Evolutionary conservation across 1,284 basidiomycete genomes (phyloP).

Genomic region (Xerocomus minutiporus): DNA sequence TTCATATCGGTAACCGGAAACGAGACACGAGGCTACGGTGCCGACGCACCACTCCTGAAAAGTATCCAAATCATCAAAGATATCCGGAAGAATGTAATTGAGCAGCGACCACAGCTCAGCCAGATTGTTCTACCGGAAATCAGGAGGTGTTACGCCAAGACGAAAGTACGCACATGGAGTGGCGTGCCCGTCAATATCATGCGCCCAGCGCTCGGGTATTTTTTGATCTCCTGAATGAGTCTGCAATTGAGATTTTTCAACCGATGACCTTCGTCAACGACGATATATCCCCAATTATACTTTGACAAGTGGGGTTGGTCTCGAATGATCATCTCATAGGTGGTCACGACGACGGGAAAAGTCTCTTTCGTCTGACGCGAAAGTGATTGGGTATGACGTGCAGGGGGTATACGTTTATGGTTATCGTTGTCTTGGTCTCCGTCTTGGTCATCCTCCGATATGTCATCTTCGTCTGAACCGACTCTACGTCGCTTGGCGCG

Average conservation of each 20-base stretch:
- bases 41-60: constrained; percentile 82
- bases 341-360: constrained; percentile 86
- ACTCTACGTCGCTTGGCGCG: constrained; percentile 23
- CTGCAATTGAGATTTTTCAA: constrained; percentile 91
- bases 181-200: constrained; percentile 95
- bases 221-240: constrained; percentile 89
- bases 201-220: constrained; percentile 78
- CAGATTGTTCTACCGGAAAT: constrained; percentile 74
- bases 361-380: constrained; percentile 31
- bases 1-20: constrained; percentile 1
- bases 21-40: not conserved
- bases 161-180: constrained; percentile 61
- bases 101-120: constrained; percentile 92
- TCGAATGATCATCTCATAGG: constrained; percentile 90
- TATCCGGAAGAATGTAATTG: constrained; percentile 90
- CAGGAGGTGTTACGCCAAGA: not conserved
- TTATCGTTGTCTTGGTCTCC: constrained; percentile 8
- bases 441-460: constrained; percentile 12
- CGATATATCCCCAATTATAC: constrained; percentile 88
- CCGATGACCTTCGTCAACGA: constrained; percentile 94
- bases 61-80: constrained; percentile 85
- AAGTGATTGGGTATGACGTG: constrained; percentile 16
- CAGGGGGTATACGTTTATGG: constrained; percentile 15
- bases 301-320: constrained; percentile 66
- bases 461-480: constrained; percentile 11